Evolutionary conservation across 2,329 filamentous ascomycete genomes (phyloP).

Genomic region (Elsinoe perseae): DNA sequence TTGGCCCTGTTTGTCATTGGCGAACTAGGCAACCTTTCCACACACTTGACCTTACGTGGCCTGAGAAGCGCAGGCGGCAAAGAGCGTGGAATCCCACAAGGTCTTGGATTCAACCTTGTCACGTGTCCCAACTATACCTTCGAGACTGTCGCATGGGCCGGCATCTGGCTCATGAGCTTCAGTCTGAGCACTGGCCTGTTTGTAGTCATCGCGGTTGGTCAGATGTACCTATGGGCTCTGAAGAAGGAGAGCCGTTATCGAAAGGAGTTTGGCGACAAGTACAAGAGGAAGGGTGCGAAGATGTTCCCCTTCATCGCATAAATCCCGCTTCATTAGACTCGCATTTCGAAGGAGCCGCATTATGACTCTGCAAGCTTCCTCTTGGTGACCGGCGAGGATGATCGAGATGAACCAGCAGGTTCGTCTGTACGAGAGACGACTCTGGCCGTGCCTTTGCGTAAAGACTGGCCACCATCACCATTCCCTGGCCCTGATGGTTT

Average conservation of each 20-base stretch:
- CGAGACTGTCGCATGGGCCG: conserved; percentile 78
- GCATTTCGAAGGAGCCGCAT: not conserved
- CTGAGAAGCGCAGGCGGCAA: conserved; percentile 73
- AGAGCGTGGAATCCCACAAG: conserved; percentile 78
- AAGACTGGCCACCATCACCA: not conserved
- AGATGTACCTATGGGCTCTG: conserved; percentile 82
- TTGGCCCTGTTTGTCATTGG: conserved; percentile 66
- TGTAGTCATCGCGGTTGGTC: conserved; percentile 59
- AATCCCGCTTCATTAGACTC: not conserved
- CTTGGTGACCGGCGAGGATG: not conserved
- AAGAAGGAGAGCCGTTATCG: conserved; percentile 90
- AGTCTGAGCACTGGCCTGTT: conserved; percentile 74
- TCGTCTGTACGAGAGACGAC: not conserved
- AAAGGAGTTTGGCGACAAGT: conserved; percentile 83
- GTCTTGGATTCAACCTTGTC: conserved; percentile 75
- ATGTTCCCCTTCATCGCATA: conserved; percentile 73
- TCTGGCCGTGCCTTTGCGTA: not conserved
- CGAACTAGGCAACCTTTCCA: conserved; percentile 70
- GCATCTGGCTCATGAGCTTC: conserved; percentile 69
- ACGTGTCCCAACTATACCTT: conserved; percentile 98
- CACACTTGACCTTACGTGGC: conserved; percentile 70
- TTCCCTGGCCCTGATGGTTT: not conserved
- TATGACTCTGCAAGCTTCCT: conserved; percentile 9
- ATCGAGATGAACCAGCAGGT: not conserved
- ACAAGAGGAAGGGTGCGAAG: conserved; percentile 93